A percentile compares a stretch with the other conserved stretches of the same genome.
Evolutionary conservation across 306 rosid species (phyloP).

Genomic region (Quercus bicolor): DNA sequence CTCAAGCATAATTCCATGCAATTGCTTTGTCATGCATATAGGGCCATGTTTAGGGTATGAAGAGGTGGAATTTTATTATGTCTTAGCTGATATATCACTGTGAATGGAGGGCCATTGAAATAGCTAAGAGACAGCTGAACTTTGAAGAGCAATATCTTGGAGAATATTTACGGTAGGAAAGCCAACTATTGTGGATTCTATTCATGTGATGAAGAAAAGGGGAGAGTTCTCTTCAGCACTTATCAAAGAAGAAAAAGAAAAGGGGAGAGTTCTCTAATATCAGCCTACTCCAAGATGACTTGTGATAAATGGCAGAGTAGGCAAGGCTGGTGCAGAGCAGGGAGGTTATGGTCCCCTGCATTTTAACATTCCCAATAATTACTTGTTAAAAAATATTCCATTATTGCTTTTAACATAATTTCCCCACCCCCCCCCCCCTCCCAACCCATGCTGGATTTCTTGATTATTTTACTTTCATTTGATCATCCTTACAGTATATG

Average conservation of each 20-base stretch:
- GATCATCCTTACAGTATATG: no score
- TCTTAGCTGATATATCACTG: constrained; percentile 4
- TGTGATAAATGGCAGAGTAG: not conserved
- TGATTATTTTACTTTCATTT: no score
- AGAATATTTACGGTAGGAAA: not conserved
- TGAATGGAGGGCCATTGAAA: constrained; percentile 2
- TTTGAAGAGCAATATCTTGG: not conserved
- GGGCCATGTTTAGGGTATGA: not conserved
- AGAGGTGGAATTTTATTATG: not conserved
- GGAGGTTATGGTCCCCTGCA: not conserved
- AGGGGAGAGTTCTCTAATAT: not conserved
- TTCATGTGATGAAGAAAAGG: not conserved
- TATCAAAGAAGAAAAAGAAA: not conserved
- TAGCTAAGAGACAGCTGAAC: constrained; percentile 3
- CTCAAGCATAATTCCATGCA: not conserved
- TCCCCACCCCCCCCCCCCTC: not conserved
- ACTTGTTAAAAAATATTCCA: not conserved
- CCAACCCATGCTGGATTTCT: not conserved
- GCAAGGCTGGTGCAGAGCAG: not conserved
- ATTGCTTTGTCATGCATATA: not conserved
- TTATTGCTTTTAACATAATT: not conserved
- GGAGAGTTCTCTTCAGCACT: not conserved
- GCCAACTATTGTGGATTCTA: not conserved
- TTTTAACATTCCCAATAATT: not conserved
- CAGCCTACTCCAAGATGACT: not conserved